These are phyloP conservation scores for Arxiozyma slooffiae DNA, from an alignment of 1,139 yeast species.

Conservation along the genomic window DNA sequence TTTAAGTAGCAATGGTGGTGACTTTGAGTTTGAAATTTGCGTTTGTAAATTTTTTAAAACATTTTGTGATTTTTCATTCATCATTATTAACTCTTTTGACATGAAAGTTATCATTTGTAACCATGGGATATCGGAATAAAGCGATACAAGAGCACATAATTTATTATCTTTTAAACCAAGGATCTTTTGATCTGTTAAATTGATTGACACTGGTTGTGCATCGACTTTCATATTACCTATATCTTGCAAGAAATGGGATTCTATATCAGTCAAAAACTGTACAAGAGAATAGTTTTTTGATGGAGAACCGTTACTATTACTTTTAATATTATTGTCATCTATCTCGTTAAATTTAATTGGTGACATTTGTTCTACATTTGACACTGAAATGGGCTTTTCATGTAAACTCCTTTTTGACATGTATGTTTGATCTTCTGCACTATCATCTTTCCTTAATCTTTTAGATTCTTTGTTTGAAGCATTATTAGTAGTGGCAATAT, in stretches of 20 bases:
- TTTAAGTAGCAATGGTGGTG: slow-evolving; percentile 20
- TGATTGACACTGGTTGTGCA: slow-evolving; percentile 1
- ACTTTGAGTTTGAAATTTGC: slow-evolving; percentile 29
- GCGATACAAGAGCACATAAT: not conserved
- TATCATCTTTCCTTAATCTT: not conserved
- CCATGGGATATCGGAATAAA: slow-evolving; percentile 31
- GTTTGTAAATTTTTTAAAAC: slow-evolving; percentile 41
- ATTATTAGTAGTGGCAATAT: not conserved
- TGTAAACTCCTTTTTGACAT: not conserved
- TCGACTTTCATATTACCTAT: slow-evolving; percentile 4
- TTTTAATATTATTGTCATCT: slow-evolving; percentile 1
- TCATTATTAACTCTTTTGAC: slow-evolving; percentile 43
- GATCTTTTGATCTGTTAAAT: not conserved
- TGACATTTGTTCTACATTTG: slow-evolving; percentile 24
- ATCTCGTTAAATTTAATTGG: slow-evolving; percentile 21
- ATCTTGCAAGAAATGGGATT: slow-evolving; percentile 42
- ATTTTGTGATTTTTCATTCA: slow-evolving; percentile 40
- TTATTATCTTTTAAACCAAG: not conserved
- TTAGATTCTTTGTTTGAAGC: not conserved
- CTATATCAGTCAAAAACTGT: slow-evolving; percentile 38
- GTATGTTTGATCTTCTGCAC: not conserved
- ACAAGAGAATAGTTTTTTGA: slow-evolving; percentile 10
- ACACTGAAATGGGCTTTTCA: not conserved
- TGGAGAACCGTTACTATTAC: not conserved
- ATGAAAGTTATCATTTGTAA: slow-evolving; percentile 45